Evolutionary conservation across 2,329 filamentous ascomycete genomes (phyloP), one percentile per base, ranked within the genome.

Genomic region (Fusarium stilboides): DNA sequence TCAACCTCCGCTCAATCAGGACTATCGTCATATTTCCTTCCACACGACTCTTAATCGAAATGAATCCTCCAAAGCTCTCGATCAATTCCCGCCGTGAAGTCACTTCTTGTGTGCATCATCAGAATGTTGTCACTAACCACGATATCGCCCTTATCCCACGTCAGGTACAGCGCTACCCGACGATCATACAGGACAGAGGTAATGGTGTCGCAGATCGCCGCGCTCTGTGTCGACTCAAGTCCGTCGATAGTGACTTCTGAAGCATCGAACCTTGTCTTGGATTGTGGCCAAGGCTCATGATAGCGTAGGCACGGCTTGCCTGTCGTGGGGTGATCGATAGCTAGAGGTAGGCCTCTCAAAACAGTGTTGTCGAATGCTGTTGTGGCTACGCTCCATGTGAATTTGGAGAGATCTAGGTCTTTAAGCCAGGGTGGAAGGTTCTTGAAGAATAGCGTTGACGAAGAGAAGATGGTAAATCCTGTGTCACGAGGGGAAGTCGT

Each of bases 61-160:
- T 86, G 83, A 53, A 86, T 85, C 15, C 84, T 73, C 85, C 84
- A 87, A 37, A 86, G 71, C 68, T 86, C 84, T 20, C 83, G 73
- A 49, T 83, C 79, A 24, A 78, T 77, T 0, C 82, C 82, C 0
- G 82, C 77, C 3, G 73, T 77, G 45, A 85, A 86, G 40, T 81
- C 80, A 47, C 80, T 86, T 47, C 83, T 75, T 0, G 84, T 86
- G 53, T 87, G 84, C 82, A 87, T 80, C 65, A 80, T 81, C 55
- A 83, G 58, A 5, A 82, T 72, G 49, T 88, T 88, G 65, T 88
- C 86, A 61, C 78, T 87, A 7, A 88, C 74, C 2, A 88, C 64
- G 37, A 88, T 45, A 69, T 88, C 87, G 0, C 86, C 86, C 75
- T 85, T 82, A 53, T 88, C 81, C 86, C 86, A 88, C 7, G 79